Percentiles rank a stretch among this genome's conserved stretches.
phyloP scores from a whole-genome alignment of 164 flowering plant genomes.

The Aristolochia contorta region DNA sequence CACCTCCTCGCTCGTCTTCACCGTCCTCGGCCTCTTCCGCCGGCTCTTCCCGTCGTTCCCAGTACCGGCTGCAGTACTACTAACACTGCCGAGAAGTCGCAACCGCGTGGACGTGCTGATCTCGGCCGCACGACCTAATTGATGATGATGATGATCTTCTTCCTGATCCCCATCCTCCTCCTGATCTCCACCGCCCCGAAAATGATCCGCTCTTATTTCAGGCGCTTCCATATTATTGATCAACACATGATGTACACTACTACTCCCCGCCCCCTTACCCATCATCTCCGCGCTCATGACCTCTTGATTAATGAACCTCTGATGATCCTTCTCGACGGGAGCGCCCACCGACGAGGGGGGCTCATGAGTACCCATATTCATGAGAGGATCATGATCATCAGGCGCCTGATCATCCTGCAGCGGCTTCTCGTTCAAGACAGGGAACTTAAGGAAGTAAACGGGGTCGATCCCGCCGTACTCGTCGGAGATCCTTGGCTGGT shows the following conservation, averaged over 20 bases:
- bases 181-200: too few species aligned
- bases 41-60: slow-evolving; percentile 35
- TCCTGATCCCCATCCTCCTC: slow-evolving; percentile 22
- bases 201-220: not conserved
- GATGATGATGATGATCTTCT: too few species aligned
- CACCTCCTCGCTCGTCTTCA: slow-evolving; percentile 81
- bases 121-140: too few species aligned
- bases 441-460: slow-evolving; percentile 78
- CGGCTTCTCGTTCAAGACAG: slow-evolving; percentile 57
- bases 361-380: too few species aligned
- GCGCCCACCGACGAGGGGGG: not conserved
- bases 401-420: slow-evolving; percentile 31
- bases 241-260: too few species aligned
- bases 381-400: too few species aligned
- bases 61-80: too few species aligned
- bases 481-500: slow-evolving; percentile 34
- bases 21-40: slow-evolving; percentile 63
- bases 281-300: too few species aligned
- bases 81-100: slow-evolving; percentile 26
- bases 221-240: too few species aligned
- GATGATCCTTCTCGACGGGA: too few species aligned
- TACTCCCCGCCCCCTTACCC: too few species aligned
- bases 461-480: slow-evolving; percentile 59
- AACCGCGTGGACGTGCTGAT: slow-evolving; percentile 33
- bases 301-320: too few species aligned